Evolutionary conservation across 148 eudicot species (phyloP).

Genomic region (Simmondsia chinensis): DNA sequence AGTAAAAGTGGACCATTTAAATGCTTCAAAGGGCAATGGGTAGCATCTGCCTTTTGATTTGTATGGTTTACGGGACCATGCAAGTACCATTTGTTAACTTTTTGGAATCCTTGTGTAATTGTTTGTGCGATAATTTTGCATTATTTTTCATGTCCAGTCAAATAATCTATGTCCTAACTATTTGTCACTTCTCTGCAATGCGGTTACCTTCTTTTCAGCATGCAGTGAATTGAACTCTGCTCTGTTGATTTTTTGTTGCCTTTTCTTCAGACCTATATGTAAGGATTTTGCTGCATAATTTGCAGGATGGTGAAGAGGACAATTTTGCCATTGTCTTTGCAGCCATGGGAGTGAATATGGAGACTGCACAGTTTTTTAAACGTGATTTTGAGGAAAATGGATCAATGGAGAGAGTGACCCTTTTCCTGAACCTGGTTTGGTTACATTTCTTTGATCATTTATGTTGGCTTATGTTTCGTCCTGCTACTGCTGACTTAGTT

Average conservation of each 20-base stretch:
- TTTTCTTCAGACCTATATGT: neutral
- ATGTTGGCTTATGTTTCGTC: neutral
- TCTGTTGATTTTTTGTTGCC: neutral
- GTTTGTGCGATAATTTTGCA: too few relatives aligned
- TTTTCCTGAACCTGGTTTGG: constrained; percentile 80
- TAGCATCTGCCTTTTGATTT: too few relatives aligned
- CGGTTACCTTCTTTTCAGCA: too few relatives aligned
- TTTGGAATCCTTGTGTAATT: too few relatives aligned
- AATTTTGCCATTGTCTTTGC: constrained; percentile 99
- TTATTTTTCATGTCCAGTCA: too few relatives aligned
- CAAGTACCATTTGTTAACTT: too few relatives aligned
- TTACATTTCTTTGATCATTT: neutral
- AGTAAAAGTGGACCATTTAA: too few relatives aligned
- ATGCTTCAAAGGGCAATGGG: too few relatives aligned
- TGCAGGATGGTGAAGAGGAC: constrained; percentile 77
- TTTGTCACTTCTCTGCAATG: too few relatives aligned
- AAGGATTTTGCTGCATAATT: neutral
- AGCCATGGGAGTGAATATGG: constrained; percentile 99
- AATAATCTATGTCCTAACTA: too few relatives aligned
- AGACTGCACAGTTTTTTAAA: constrained; percentile 97
- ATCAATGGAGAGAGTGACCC: constrained; percentile 99
- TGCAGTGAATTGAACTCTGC: too few relatives aligned
- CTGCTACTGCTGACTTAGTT: neutral
- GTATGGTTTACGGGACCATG: too few relatives aligned
- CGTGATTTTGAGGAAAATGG: constrained; percentile 99